These are phyloP conservation scores for Kondoa subrosea DNA, from an alignment of 768 basidiomycete genomes.

Conservation along the genomic window DNA sequence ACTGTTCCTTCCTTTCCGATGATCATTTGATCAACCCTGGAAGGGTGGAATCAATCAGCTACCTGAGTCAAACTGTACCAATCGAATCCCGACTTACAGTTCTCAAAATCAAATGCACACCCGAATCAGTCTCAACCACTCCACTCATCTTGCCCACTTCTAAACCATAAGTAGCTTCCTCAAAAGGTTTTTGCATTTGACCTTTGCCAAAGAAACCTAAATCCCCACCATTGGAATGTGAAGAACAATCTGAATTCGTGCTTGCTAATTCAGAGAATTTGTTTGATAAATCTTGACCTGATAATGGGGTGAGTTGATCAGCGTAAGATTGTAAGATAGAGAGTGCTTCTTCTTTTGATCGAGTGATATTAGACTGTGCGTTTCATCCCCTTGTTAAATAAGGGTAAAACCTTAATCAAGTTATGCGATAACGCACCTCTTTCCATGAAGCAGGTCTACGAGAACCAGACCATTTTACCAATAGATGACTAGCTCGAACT, in stretches of 20 bases:
- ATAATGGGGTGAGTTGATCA: slow-evolving; percentile 33
- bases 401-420: too few species aligned
- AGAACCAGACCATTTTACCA: slow-evolving; percentile 60
- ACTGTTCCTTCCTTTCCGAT: too few species aligned
- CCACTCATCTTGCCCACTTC: slow-evolving; percentile 61
- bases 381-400: background rate
- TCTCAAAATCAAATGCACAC: slow-evolving; percentile 81
- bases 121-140: slow-evolving; percentile 54
- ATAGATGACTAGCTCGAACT: slow-evolving; percentile 83
- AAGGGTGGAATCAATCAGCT: too few species aligned
- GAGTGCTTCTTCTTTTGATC: slow-evolving; percentile 75
- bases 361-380: slow-evolving; percentile 54
- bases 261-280: slow-evolving; percentile 63
- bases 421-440: slow-evolving; percentile 31
- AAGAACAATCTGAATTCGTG: slow-evolving; percentile 73
- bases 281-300: slow-evolving; percentile 30
- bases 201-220: slow-evolving; percentile 62
- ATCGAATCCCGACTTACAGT: slow-evolving; percentile 15
- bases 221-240: slow-evolving; percentile 64
- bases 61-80: background rate
- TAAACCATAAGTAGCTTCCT: slow-evolving; percentile 64
- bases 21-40: too few species aligned
- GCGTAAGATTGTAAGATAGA: slow-evolving; percentile 53
- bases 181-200: slow-evolving; percentile 96
- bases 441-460: slow-evolving; percentile 38